Conservation (phyloP, 176 grass and related monocot species). For the Pharus latifolius region DNA sequence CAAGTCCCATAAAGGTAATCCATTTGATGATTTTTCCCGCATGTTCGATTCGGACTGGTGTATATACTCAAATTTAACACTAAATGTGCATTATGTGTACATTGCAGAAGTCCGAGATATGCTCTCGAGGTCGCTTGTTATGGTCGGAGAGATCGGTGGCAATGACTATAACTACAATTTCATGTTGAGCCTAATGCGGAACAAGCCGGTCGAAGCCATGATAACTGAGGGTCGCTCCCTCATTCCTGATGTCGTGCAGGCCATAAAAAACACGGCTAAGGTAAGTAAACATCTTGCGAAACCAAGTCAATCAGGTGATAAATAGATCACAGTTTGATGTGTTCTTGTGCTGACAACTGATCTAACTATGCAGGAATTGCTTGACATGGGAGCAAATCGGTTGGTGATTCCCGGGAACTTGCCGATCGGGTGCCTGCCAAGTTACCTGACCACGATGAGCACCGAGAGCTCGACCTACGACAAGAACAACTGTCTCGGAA, state of each 20-base stretch:
- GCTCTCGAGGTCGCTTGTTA: slow-evolving; percentile 28
- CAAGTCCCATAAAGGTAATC: not conserved
- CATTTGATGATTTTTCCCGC: not conserved
- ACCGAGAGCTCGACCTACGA: slow-evolving; percentile 21
- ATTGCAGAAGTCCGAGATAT: slow-evolving; percentile 20
- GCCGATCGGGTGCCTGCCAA: slow-evolving; percentile 59
- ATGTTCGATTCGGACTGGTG: no score
- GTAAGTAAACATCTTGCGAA: not conserved
- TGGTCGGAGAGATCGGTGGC: slow-evolving; percentile 70
- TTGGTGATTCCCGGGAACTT: slow-evolving; percentile 61
- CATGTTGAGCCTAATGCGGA: not conserved
- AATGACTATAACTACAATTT: slow-evolving; percentile 87
- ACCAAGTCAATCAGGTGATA: not conserved
- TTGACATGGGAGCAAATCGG: slow-evolving; percentile 39
- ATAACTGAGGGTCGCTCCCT: slow-evolving; percentile 6
- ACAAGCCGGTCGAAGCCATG: not conserved
- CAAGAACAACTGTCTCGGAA: slow-evolving; percentile 30
- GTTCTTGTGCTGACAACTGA: not conserved
- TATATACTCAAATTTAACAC: no score
- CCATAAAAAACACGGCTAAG: slow-evolving; percentile 32
- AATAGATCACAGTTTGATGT: no score
- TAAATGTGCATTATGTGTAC: not conserved
- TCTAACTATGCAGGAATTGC: slow-evolving; percentile 27
- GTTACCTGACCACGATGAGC: slow-evolving; percentile 45
- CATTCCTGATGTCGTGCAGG: slow-evolving; percentile 37